Evolutionary conservation across 108 stramenopile genomes (phyloP), one percentile per base, ranked within the genome.

Genomic region (Cyclostephanos invisitatus): DNA sequence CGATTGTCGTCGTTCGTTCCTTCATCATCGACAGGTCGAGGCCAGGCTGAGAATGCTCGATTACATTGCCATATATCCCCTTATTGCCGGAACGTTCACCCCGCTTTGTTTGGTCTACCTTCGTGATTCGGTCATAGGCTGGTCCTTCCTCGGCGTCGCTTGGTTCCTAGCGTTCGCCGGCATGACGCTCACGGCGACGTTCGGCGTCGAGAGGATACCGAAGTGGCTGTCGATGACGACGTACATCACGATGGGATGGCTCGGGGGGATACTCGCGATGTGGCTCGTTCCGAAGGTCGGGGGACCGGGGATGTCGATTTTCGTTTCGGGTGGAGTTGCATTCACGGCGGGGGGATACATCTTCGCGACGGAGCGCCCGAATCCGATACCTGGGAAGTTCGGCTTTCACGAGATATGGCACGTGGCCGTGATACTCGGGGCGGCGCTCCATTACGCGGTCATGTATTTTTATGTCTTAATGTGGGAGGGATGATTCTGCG

Each of bases 401-500:
- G 91, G 91, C 3, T 92, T 92, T 67, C 91, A 92, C 68, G 91
- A 92, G 72, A 86, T 91, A 32, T 92, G 91, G 91, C 91, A 92
- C 58, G 54, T 88, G 4, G 62, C 80, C 53, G 91, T 92, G 25
- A 75, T 92, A 53, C 32, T 86, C 28, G 91, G 82, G 3, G 91
- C 91, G 5, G 74, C 42, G 3, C 62, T 77, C 35, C 91, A 92
- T 78, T 92, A 83, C 80, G 61, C 67, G 6, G 70, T 89, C 58
- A 92, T 92, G 91, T 92, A 82, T 71, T 59, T 75, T 49, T 87
- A 85, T 64, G 91, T 92, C 7, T 49, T 92, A 22, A 82, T 82
- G 5, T 87, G 84, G 84, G 46, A 69, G 60, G 72, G 55, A 40
- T 73, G 68, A 79, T 46, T 46, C 14, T 15, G 44, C 14, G 40